Base-by-base conservation (phyloP, 257 asterid genomes). In the Solanum appendiculatum region DNA sequence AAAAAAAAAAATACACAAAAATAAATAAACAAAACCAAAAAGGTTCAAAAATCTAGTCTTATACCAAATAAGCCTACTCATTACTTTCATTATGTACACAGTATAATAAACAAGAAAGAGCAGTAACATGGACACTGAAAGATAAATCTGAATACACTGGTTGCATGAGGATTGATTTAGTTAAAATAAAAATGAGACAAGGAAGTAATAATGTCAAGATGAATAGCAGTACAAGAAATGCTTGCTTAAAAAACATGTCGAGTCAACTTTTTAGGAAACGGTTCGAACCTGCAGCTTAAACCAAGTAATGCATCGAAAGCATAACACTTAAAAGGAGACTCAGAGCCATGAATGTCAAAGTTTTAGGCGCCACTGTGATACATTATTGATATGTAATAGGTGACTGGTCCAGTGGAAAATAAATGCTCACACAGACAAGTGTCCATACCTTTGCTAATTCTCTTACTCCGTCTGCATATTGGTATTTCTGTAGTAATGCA, bases 391-490 rank as follows among this genome's bases (percentile, higher is more conserved):
- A 25, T 25, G 73, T 5, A 27, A 66, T 66, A 66, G 36, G 36
- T 66, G 73, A 54, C 63, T 54, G 36, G 20, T 66, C 73, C 36
- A 66, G 18, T 27, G 73, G 73, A 66, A 13, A 66, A 27, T 25
- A 66, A 25, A 66, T 25, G 34, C 73, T 66, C 21, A 66, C 73
- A 66, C 36, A 66, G 73, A 27, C 36, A 66, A 66, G 73, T 66
- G 73, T 66, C 73, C 73, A 66, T 66, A 66, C 98, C 86, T 88
- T 93, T 89, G 92, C 95, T 90, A 94, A 83, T 92, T 88, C 91
- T 90, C 85, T 94, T 87, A 92, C 92, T 86, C 98, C 98, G 85
- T 91, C 92, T 23, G 90, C 90, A 75, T 87, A 93, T 16, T 91
- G 92, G 90, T 89, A 87, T 90, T 82, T 91, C 87, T 91, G 89